Base-by-base conservation (phyloP, 345 rosid species). In the Populus nigra region DNA sequence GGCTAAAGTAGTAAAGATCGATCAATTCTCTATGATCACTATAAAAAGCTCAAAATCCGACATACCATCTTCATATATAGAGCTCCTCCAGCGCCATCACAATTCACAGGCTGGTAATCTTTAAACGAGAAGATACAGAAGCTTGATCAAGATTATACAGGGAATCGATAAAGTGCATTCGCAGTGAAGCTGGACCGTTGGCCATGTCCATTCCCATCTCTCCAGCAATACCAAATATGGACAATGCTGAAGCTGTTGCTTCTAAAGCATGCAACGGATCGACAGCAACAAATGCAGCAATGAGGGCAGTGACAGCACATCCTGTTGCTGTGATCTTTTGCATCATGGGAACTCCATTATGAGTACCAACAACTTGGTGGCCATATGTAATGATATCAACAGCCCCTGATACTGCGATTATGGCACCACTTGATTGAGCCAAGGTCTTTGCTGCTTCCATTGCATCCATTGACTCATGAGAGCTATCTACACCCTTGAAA, bases 311-410 rank as follows among this genome's bases (percentile, higher is more conserved):
- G 65, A 88, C 90, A 36, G 98, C 83, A 73, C 99, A 91, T 18
- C 99, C 98, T 0, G 97, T 92, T 6, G 94, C 98, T 0, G 99
- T 95, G 25, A 95, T 92, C 80, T 85, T 92, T 79, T 93, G 97
- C 96, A 95, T 77, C 96, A 91, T 90, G 29, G 90, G 82, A 13
- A 91, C 93, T 76, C 98, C 98, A 76, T 95, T 95, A 68, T 79
- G 88, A 53, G 86, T 94, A 73, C 91, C 91, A 49, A 87, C 69
- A 65, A 90, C 88, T 20, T 83, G 84, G 31, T 78, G 70, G 77
- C 99, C 99, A 69, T 95, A 90, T 9, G 94, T 93, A 43, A 95
- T 71, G 20, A 95, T 73, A 83, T 95, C 99, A 47, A 92, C 86
- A 36, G 91, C 92, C 38, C 96, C 94, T 7, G 96, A 90, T 4